Evolutionary conservation across 1,284 basidiomycete genomes (phyloP).

Genomic region (Leccinum huronense): DNA sequence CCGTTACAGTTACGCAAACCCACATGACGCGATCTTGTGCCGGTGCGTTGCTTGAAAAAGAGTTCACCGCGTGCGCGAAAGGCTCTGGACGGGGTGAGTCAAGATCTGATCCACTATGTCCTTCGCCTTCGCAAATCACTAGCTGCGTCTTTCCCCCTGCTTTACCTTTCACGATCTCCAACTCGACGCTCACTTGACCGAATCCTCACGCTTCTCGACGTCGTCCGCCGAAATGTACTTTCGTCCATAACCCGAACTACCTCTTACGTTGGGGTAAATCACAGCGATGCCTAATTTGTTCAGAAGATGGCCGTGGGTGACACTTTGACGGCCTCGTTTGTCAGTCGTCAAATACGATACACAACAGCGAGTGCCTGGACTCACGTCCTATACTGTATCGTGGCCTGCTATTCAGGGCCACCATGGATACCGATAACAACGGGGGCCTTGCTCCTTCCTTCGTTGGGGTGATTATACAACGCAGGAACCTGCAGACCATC

Average conservation of each 20-base stretch:
- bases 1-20: neutral
- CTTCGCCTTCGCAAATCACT: slow-evolving; percentile 40
- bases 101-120: slow-evolving; percentile 33
- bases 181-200: slow-evolving; percentile 33
- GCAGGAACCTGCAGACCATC: slow-evolving; percentile 38
- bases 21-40: neutral
- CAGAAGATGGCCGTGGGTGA: slow-evolving; percentile 38
- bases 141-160: slow-evolving; percentile 31
- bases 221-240: slow-evolving; percentile 39
- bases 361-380: slow-evolving; percentile 5
- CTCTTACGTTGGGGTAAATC: slow-evolving; percentile 41
- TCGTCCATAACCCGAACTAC: slow-evolving; percentile 40
- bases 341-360: slow-evolving; percentile 8
- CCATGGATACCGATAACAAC: slow-evolving; percentile 38
- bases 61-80: neutral
- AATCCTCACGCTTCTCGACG: slow-evolving; percentile 40
- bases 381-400: slow-evolving; percentile 34
- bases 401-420: slow-evolving; percentile 38
- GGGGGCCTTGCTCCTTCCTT: slow-evolving; percentile 25
- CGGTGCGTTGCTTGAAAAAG: neutral
- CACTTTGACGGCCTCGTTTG: slow-evolving; percentile 18
- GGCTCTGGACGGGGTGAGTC: neutral
- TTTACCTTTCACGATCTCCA: slow-evolving; percentile 18
- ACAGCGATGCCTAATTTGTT: slow-evolving; percentile 39
- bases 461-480: slow-evolving; percentile 39